Percentiles rank a stretch among this genome's conserved stretches.
Conservation (phyloP, 768 basidiomycete genomes). For the Lactifluus piperatus region DNA sequence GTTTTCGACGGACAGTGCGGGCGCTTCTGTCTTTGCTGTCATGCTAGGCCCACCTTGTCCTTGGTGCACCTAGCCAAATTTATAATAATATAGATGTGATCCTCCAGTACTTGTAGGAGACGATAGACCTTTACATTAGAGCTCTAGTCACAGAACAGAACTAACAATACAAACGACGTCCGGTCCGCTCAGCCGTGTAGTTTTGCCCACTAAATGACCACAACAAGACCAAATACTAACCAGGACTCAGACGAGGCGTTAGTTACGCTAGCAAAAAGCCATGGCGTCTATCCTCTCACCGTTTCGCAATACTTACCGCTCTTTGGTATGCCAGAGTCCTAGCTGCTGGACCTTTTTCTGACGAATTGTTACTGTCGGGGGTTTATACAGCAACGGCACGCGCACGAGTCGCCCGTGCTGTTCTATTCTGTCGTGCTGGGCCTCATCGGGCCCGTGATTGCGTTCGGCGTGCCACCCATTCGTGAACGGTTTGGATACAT, state of each 20-base stretch:
- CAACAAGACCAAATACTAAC: not conserved
- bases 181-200: not conserved
- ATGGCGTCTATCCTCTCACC: slow-evolving; percentile 41
- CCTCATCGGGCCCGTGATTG: slow-evolving; percentile 63
- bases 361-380: not conserved
- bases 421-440: slow-evolving; percentile 82
- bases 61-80: not conserved
- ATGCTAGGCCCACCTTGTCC: not conserved
- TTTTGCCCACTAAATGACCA: not conserved
- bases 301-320: slow-evolving; percentile 45
- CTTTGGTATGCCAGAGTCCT: slow-evolving; percentile 21
- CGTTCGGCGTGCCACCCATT: slow-evolving; percentile 68
- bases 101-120: not conserved
- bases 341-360: not conserved
- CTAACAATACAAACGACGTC: too few species aligned
- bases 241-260: not conserved
- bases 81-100: not conserved
- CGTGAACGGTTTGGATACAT: slow-evolving; percentile 66
- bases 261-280: not conserved
- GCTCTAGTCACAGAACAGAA: too few species aligned
- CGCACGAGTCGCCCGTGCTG: slow-evolving; percentile 85
- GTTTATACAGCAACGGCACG: slow-evolving; percentile 65
- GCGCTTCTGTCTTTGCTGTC: not conserved
- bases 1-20: slow-evolving; percentile 9
- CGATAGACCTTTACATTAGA: not conserved